Conservation (phyloP, 768 basidiomycete species). For the Russula emetica region DNA sequence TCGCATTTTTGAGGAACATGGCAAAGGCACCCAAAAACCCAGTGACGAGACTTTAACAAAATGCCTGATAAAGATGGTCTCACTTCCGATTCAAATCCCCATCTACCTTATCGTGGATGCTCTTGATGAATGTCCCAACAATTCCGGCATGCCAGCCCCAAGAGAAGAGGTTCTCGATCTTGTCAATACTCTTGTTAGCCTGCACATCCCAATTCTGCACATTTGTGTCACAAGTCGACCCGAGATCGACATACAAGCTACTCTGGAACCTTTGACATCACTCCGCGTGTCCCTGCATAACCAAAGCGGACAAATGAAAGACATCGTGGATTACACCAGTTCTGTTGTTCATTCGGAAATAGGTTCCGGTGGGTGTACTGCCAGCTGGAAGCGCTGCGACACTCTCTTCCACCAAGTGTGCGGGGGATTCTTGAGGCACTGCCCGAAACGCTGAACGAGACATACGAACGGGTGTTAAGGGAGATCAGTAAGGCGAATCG, state of each 20-base stretch:
- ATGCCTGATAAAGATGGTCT: not conserved
- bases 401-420: not conserved
- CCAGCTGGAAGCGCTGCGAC: not conserved
- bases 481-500: not conserved
- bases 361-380: not conserved
- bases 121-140: not conserved
- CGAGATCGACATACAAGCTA: not conserved
- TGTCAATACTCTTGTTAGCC: not conserved
- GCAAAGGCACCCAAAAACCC: not conserved
- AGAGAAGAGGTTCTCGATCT: not conserved
- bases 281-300: not conserved
- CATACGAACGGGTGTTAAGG: conserved; percentile 7
- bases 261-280: not conserved
- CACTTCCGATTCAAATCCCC: not conserved
- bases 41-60: not conserved
- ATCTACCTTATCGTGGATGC: not conserved
- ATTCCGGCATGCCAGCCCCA: not conserved
- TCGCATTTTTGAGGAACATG: no score
- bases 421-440: conserved; percentile 1
- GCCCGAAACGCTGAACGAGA: conserved; percentile 3
- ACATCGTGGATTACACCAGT: not conserved
- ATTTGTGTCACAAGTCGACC: not conserved
- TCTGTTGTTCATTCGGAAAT: not conserved
- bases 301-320: not conserved
- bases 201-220: not conserved